Base-by-base conservation (phyloP, 257 asterid species). In the Rhazya stricta region DNA sequence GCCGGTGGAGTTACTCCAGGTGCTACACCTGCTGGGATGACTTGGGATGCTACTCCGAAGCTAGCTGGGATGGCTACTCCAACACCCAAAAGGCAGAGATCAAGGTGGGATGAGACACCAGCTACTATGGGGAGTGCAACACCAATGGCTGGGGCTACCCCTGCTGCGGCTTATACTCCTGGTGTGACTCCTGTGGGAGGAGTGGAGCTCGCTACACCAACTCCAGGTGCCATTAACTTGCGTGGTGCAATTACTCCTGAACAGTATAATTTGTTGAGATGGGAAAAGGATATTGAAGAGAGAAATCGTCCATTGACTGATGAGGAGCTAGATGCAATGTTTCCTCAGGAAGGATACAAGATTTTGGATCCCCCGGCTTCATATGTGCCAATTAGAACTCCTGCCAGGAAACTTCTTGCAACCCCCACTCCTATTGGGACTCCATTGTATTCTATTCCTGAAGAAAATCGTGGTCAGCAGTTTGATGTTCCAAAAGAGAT, bases 61-160 rank as follows among this genome's bases (percentile, higher is more conserved):
- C 80, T 86, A 58, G 85, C 89, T 73, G 97, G 95, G 54, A 45
- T 89, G 80, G 96, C 92, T 30, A 92, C 97, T 13, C 98, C 98
- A 9, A 93, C 97, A 4, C 98, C 98, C 2, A 91, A 93, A 84
- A 83, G 94, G 74, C 98, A 93, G 89, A 91, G 97, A 82, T 93
- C 98, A 9, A 93, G 98, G 84, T 93, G 98, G 98, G 98, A 93
- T 72, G 98, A 93, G 81, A 93, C 98, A 37, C 98, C 98, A 12
- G 98, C 98, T 34, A 85, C 96, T 23, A 89, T 93, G 90, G 97
- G 97, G 23, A 93, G 98, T 83, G 98, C 92, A 32, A 93, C 98
- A 1, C 98, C 97, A 0, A 82, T 82, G 85, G 76, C 81, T 27
- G 96, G 92, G 61, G 93, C 97, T 66, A 93, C 98, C 8, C 98